A percentile compares a stretch with the other conserved stretches of the same genome.
Conservation (phyloP, 179 eudicot species). For the Beta macrorhiza region DNA sequence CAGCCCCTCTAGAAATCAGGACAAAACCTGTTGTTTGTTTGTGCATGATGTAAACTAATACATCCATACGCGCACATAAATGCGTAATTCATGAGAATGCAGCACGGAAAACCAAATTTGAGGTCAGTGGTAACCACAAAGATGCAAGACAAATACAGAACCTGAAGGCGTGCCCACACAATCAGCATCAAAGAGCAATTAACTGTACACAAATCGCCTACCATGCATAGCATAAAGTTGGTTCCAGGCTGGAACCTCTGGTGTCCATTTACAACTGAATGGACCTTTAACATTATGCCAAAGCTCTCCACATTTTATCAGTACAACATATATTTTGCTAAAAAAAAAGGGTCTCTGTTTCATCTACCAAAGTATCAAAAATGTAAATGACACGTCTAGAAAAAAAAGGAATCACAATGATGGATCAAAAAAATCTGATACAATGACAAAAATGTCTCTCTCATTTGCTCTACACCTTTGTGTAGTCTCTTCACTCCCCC, state of each 20-base stretch:
- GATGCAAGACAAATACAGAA: constrained; percentile 18
- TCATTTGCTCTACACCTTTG: neutral
- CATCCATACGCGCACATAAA: neutral
- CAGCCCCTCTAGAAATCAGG: constrained; percentile 23
- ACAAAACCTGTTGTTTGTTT: constrained; percentile 27
- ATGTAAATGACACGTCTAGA: constrained; percentile 22
- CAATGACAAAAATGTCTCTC: neutral
- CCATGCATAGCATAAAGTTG: constrained; percentile 8
- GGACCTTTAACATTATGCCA: constrained; percentile 22
- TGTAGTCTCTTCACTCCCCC: neutral
- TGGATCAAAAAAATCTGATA: constrained; percentile 1
- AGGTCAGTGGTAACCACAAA: constrained; percentile 30
- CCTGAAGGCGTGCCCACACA: constrained; percentile 18
- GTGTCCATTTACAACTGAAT: constrained; percentile 19
- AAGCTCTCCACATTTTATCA: constrained; percentile 31
- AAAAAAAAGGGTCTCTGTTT: constrained; percentile 6
- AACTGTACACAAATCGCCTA: constrained; percentile 5
- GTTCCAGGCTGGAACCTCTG: constrained; percentile 30
- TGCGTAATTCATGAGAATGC: constrained; percentile 21
- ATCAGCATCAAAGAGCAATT: constrained; percentile 10
- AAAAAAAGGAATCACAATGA: constrained; percentile 6
- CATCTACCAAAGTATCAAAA: constrained; percentile 13
- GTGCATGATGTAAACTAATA: constrained; percentile 14
- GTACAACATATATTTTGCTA: constrained; percentile 22
- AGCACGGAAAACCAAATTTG: constrained; percentile 10